phyloP scores from a whole-genome alignment of 2,329 filamentous ascomycete genomes.

The Colletotrichum tanaceti region DNA sequence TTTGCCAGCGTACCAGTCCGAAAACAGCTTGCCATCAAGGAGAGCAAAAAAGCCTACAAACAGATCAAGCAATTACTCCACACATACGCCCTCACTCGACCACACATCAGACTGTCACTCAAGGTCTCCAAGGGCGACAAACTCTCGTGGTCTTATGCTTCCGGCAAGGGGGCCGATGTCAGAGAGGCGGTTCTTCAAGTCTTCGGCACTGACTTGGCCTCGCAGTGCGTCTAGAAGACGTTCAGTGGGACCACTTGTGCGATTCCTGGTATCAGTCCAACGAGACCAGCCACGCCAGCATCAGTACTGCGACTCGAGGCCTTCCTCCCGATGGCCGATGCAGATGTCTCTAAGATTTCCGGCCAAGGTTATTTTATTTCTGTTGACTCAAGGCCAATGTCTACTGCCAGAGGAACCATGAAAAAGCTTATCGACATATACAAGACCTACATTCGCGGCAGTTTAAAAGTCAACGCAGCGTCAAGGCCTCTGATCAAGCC shows the following conservation, averaged over 20 bases:
- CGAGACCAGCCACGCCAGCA: slow-evolving; percentile 17
- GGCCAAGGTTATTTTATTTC: slow-evolving; percentile 70
- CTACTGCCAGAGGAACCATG: slow-evolving; percentile 63
- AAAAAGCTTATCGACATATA: slow-evolving; percentile 70
- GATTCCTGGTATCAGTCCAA: slow-evolving; percentile 9
- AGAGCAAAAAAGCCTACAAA: slow-evolving; percentile 65
- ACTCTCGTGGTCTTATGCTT: slow-evolving; percentile 72
- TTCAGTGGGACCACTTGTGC: slow-evolving; percentile 24
- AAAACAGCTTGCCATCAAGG: slow-evolving; percentile 66
- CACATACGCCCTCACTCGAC: slow-evolving; percentile 74
- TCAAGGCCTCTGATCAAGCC: slow-evolving; percentile 57
- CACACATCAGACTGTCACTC: slow-evolving; percentile 69
- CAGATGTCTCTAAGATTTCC: slow-evolving; percentile 56
- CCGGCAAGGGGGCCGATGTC: slow-evolving; percentile 59
- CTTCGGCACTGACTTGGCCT: slow-evolving; percentile 67
- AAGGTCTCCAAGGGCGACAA: slow-evolving; percentile 66
- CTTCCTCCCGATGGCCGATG: slow-evolving; percentile 66
- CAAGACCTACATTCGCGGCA: slow-evolving; percentile 59
- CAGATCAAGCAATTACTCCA: slow-evolving; percentile 71
- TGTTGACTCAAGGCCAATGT: slow-evolving; percentile 75
- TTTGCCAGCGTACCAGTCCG: slow-evolving; percentile 73
- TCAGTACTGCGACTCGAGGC: slow-evolving; percentile 61
- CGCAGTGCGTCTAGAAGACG: slow-evolving; percentile 62
- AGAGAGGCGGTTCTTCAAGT: slow-evolving; percentile 72
- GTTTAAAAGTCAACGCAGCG: slow-evolving; percentile 42